A percentile compares a stretch with the other conserved stretches of the same genome.
phyloP scores from a whole-genome alignment of 2,329 filamentous ascomycete genomes.

The Aureobasidium sp. region DNA sequence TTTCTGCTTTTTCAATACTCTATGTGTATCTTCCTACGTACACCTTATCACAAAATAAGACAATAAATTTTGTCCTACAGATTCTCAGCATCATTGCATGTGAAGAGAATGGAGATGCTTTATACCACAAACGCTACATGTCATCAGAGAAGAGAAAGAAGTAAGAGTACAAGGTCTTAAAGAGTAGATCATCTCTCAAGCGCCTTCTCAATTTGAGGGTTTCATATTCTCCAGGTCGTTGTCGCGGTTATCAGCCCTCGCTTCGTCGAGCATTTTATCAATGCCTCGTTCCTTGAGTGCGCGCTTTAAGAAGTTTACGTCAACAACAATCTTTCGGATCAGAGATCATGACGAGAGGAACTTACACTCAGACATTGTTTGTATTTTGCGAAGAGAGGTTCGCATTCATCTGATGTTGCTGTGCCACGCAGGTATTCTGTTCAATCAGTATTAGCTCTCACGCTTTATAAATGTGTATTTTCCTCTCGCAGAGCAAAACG shows the following conservation, averaged over 20 bases:
- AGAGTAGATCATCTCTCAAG: too few relatives aligned
- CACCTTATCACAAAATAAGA: background rate
- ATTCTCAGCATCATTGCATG: background rate
- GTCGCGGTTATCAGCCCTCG: constrained; percentile 80
- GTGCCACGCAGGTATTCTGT: constrained; percentile 80
- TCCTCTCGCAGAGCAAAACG: too few relatives aligned
- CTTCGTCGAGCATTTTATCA: constrained; percentile 86
- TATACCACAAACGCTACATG: background rate
- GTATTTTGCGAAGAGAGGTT: constrained; percentile 79
- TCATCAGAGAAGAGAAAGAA: background rate
- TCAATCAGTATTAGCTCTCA: background rate
- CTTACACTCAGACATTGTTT: constrained; percentile 75
- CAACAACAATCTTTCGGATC: background rate
- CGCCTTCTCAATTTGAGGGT: constrained; percentile 21
- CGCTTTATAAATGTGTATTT: background rate
- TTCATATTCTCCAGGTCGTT: constrained; percentile 67
- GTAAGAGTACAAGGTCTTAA: background rate
- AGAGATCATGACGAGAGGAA: constrained; percentile 7
- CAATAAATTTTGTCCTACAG: background rate
- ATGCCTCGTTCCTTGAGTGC: constrained; percentile 85
- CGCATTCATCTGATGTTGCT: constrained; percentile 79
- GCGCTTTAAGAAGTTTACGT: constrained; percentile 46
- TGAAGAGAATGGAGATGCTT: background rate
- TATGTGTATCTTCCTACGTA: background rate
- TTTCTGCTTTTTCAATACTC: background rate